These are phyloP conservation scores for Rhizopus delemar DNA, from an alignment of 371 early-diverging fungal species.

Conservation along the genomic window DNA sequence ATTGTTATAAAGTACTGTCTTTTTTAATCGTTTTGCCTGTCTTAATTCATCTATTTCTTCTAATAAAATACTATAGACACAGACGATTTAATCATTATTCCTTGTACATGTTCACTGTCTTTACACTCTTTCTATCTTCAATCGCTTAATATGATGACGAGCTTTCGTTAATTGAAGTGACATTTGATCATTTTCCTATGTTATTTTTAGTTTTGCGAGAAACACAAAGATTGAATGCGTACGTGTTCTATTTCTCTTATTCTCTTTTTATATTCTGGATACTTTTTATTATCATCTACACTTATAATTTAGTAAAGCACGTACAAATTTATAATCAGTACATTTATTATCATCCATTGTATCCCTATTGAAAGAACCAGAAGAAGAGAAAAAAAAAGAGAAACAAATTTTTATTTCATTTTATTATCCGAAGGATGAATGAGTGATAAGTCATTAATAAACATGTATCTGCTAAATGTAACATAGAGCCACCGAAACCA, in stretches of 20 bases:
- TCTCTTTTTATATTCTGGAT: conserved; percentile 58
- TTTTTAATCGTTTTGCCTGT: conserved; percentile 7
- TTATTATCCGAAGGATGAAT: background rate
- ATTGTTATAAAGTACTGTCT: conserved; percentile 1
- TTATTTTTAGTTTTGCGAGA: too few species aligned
- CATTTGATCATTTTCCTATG: conserved; percentile 26
- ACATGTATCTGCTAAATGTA: conserved; percentile 93
- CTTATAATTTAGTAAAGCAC: background rate
- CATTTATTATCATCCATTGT: conserved; percentile 10
- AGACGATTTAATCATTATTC: background rate
- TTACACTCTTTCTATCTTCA: conserved; percentile 53
- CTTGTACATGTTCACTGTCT: background rate
- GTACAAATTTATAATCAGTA: background rate
- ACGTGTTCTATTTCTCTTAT: conserved; percentile 67
- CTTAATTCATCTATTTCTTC: conserved; percentile 24
- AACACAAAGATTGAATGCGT: background rate
- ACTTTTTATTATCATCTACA: conserved; percentile 39
- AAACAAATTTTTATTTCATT: conserved; percentile 5
- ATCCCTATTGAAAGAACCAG: background rate
- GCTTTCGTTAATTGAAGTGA: conserved; percentile 16
- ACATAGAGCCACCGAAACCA: conserved; percentile 97
- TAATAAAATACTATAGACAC: conserved; percentile 17
- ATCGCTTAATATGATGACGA: conserved; percentile 45
- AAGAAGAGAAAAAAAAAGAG: conserved; percentile 6
- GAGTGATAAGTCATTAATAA: conserved; percentile 65